These are phyloP conservation scores for Ambrosia artemisiifolia DNA, from an alignment of 129 eudicot species.

Conservation along the genomic window DNA sequence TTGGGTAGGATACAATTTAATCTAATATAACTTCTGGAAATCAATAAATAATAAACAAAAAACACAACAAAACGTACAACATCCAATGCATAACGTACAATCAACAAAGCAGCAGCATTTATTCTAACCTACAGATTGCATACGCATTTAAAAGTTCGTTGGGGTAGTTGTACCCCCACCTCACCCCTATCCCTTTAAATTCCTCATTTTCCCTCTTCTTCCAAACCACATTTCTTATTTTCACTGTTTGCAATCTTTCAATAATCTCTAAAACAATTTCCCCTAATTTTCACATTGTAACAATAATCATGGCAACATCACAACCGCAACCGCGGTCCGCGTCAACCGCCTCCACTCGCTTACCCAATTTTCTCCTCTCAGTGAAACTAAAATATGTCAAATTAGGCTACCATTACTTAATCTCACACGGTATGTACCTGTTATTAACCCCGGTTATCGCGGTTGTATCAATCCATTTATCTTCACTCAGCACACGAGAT, in stretches of 20 bases:
- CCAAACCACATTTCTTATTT: no score
- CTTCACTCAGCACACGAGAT: constrained; percentile 42
- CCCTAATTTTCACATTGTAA: background rate
- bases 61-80: background rate
- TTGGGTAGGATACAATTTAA: no score
- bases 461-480: constrained; percentile 31
- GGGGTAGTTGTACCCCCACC: constrained; percentile 67
- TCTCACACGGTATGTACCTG: constrained; percentile 68
- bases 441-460: constrained; percentile 42
- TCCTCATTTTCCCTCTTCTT: background rate
- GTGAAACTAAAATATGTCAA: constrained; percentile 74
- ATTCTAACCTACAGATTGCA: background rate
- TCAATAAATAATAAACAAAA: background rate
- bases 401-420: constrained; percentile 77
- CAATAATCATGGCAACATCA: constrained; percentile 31
- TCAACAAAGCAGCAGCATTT: background rate
- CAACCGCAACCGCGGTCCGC: background rate
- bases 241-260: no score
- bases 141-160: constrained; percentile 62
- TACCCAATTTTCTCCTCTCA: constrained; percentile 64
- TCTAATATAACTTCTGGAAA: no score
- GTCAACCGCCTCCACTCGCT: constrained; percentile 1
- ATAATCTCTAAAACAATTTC: background rate
- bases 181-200: background rate
- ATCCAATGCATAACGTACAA: background rate